Conservation (phyloP, 257 asterid genomes). For the Nicotiana knightiana region DNA sequence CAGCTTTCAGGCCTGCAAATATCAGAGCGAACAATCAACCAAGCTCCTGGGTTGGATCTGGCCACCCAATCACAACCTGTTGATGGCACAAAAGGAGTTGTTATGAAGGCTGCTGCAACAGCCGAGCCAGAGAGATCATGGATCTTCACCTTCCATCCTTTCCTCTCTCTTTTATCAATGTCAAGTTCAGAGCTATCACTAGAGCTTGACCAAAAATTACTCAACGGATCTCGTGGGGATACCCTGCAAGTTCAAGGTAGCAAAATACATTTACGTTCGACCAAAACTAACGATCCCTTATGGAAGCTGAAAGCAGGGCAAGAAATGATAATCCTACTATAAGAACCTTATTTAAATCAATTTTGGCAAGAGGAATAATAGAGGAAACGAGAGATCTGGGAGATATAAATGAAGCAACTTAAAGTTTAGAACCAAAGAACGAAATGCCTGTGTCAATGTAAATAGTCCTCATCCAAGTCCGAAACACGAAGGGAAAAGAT, state of each 20-base stretch:
- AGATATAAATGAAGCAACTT: not conserved
- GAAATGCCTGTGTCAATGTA: not conserved
- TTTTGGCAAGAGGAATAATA: not conserved
- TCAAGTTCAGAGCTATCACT: constrained; percentile 52
- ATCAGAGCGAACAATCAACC: constrained; percentile 79
- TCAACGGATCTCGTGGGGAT: constrained; percentile 60
- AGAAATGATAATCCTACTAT: too few species aligned
- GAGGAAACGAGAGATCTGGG: not conserved
- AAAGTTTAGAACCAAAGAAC: not conserved
- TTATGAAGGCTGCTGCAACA: constrained; percentile 89
- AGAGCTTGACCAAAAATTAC: constrained; percentile 50
- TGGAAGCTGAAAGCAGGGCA: too few species aligned
- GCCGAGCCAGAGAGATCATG: constrained; percentile 92
- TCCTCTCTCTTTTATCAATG: constrained; percentile 65
- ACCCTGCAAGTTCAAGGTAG: constrained; percentile 36
- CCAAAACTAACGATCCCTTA: not conserved
- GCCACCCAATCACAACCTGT: constrained; percentile 91
- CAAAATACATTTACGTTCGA: not conserved
- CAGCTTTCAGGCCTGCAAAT: constrained; percentile 64
- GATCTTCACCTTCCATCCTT: constrained; percentile 89
- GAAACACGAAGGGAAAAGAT: not conserved
- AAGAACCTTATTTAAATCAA: not conserved
- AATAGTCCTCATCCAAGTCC: not conserved
- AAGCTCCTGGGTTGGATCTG: constrained; percentile 95
- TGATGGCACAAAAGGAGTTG: constrained; percentile 87